These are phyloP conservation scores for Lachancea sp. DNA, from an alignment of 805 yeast species.

Conservation along the genomic window DNA sequence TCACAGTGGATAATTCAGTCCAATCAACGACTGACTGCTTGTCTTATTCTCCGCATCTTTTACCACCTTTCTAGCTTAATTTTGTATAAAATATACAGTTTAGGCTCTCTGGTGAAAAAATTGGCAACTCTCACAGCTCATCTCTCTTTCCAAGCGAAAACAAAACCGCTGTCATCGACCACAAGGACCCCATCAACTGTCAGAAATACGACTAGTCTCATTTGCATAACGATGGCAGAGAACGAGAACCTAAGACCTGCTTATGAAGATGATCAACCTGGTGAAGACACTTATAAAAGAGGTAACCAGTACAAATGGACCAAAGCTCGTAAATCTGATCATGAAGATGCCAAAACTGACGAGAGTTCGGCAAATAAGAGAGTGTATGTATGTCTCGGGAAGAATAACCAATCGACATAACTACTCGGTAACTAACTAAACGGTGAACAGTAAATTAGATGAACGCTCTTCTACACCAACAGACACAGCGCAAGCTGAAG, in stretches of 20 bases:
- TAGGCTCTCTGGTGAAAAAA: too few relatives aligned
- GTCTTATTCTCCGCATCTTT: too few relatives aligned
- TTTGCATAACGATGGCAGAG: background rate
- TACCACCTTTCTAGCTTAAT: too few relatives aligned
- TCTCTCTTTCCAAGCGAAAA: background rate
- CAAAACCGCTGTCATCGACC: background rate
- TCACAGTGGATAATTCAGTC: too few relatives aligned
- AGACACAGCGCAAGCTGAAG: conserved; percentile 53
- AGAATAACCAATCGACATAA: background rate
- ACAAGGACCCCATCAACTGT: background rate
- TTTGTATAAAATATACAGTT: too few relatives aligned
- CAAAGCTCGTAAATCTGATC: conserved; percentile 27
- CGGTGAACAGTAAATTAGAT: conserved; percentile 15
- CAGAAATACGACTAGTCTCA: background rate
- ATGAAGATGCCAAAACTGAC: conserved; percentile 13
- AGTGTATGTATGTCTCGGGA: conserved; percentile 21
- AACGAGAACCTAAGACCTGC: conserved; percentile 21
- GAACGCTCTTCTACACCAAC: conserved; percentile 11
- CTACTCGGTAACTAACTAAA: background rate
- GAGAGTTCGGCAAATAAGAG: conserved; percentile 17
- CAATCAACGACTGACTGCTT: too few relatives aligned
- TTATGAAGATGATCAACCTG: conserved; percentile 34
- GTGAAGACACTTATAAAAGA: conserved; percentile 37
- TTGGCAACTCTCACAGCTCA: background rate
- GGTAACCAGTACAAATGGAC: conserved; percentile 36